Evolutionary conservation across 345 rosid genomes (phyloP).

Genomic region (Lepidium didymum): DNA sequence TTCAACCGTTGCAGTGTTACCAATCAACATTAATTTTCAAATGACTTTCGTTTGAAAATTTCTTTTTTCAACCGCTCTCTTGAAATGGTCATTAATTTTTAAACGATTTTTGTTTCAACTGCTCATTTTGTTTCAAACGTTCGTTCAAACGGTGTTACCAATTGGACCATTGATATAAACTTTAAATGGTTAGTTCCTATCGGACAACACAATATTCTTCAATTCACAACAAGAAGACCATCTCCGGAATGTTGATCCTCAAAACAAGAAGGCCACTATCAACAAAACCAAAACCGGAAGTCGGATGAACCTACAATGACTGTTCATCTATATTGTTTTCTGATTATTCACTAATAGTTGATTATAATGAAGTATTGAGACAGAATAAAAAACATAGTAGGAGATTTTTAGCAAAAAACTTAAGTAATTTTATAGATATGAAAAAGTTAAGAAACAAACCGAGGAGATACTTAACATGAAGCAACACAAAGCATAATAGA

Average conservation of each 20-base stretch:
- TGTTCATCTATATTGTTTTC: no score
- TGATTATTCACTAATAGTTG: not conserved
- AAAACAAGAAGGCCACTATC: no score
- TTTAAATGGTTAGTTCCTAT: constrained; percentile 20
- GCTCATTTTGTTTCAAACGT: no score
- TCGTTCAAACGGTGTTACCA: no score
- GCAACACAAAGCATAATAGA: not conserved
- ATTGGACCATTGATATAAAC: not conserved
- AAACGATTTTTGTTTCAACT: no score
- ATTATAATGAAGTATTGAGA: not conserved
- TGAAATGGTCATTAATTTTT: no score
- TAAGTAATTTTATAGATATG: constrained; percentile 7
- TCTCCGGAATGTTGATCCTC: no score
- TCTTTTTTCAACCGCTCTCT: no score
- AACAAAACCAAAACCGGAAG: no score
- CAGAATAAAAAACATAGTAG: not conserved
- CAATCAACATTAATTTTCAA: no score
- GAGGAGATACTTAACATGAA: constrained; percentile 10
- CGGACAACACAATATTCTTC: constrained; percentile 22
- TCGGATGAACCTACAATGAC: not conserved
- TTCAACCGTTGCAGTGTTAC: no score
- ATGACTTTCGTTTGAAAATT: no score
- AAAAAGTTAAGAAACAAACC: not conserved
- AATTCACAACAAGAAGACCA: not conserved
- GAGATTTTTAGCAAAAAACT: not conserved